Base-by-base conservation (phyloP, 208 protist species). In the Trypanosoma theileri region DNA sequence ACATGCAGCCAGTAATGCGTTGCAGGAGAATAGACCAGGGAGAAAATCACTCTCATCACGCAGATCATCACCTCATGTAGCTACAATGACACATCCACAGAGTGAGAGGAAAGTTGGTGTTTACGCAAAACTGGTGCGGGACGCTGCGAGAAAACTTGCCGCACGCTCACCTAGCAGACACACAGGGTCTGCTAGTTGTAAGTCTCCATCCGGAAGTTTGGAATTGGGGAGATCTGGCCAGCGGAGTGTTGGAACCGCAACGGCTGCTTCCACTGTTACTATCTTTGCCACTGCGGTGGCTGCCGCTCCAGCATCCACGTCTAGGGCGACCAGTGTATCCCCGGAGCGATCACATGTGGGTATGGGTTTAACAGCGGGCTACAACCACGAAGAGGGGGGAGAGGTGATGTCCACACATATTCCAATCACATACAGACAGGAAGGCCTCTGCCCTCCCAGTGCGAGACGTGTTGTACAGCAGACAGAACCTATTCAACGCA, bases 401-500 rank as follows among this genome's bases (percentile, higher is more conserved):
- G 31, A 66, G 6, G 16, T 55, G 4, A 48, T 26, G 28, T 22
- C 50, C 2, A 40, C 45, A 3, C n/a, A 11, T 54, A 64, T 40
- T 46, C 45, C 22, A n/a, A 64, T 35, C 4, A 19, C 21, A 40
- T 17, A 0, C 7, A 14, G 21, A 31, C 9, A 21, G 7, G 42
- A n/a, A 14, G 11, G 45, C 24, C 41, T 53, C 1, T 52, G 17
- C 35, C 0, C 3, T 19, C 22, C 14, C 44, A 14, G 14, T 62
- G 22, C 40, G 26, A 54, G 54, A 14, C 65, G 53, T 21, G 28
- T 70, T 19, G 55, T 70, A 24, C 44, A 45, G 4, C 65, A 70
- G 28, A 9, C 44, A 26, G 55, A 60, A 17, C 41, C 65, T 31
- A 61, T 70, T 55, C 44, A 19, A 16, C 56, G 55, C 31, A 44